Evolutionary conservation across 495 filamentous ascomycete species (phyloP), one percentile per base, ranked within the genome.

Genomic region (Lichina pygmaea): DNA sequence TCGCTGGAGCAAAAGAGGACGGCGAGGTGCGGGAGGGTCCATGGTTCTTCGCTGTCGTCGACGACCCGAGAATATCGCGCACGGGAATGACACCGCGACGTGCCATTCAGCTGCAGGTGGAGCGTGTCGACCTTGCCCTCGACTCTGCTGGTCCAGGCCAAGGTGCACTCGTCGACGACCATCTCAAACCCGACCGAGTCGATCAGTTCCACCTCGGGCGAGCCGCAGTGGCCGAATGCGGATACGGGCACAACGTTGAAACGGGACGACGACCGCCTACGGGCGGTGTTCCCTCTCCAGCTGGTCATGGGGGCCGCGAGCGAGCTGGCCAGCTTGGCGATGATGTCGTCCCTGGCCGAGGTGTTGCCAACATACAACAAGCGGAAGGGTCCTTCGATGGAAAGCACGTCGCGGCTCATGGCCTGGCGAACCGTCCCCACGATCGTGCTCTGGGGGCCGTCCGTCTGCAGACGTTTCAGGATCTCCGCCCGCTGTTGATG

Each of bases 171-270:
- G 48, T 84, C 77, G 16, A 85, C 75, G 47, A 73, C 71, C 49
- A 85, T 70, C 52, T 83, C 78, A 31, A 73, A 69, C 2, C 62
- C 66, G 24, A 66, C 71, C 17, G 67, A 70, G 49, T 81, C 73
- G 52, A 83, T 78, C 7, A 81, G 72, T 46, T 82, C 72, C 17
- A 84, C 70, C 52, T 84, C 79, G 2, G 77, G 75, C 49, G 64
- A 66, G 44, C 67, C 67, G 13, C 67, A 63, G 16, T 71, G 64
- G 10, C 77, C 77, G 56, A 80, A 83, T 0, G 73, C 75, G 0
- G 78, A 75, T 49, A 76, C 63, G 32, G 78, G 78, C 40, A 85
- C 72, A 49, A 84, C 73, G 59, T 78, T 81, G 57, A 75, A 84
- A 45, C 69, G 65, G 33, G 73, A 75, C 13, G 71, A 67, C 47